Conservation (phyloP, 2,329 filamentous ascomycete species). For the Arachnomyces sp. region DNA sequence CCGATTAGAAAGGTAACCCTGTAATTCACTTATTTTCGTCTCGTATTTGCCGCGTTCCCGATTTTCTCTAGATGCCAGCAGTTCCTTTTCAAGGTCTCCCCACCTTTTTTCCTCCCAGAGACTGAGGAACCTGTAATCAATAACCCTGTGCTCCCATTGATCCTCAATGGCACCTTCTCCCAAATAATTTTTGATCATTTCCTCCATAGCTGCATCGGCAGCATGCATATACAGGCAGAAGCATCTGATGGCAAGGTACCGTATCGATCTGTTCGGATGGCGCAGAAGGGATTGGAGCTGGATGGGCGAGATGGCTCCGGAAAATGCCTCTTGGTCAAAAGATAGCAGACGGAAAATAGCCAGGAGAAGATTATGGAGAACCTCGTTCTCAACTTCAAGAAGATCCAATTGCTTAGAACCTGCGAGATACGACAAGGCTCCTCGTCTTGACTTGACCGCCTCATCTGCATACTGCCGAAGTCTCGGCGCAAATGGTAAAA, state of each 20-base stretch:
- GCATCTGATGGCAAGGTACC: slow-evolving; percentile 74
- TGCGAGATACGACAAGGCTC: slow-evolving; percentile 26
- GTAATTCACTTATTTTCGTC: slow-evolving; percentile 21
- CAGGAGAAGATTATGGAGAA: slow-evolving; percentile 49
- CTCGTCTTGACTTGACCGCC: slow-evolving; percentile 27
- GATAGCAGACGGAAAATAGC: slow-evolving; percentile 72
- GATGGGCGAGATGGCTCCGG: slow-evolving; percentile 55
- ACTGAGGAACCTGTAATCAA: slow-evolving; percentile 71
- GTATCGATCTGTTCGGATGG: slow-evolving; percentile 51
- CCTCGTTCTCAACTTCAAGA: slow-evolving; percentile 28
- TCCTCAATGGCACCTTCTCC: slow-evolving; percentile 57
- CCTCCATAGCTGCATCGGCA: slow-evolving; percentile 69
- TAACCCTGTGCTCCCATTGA: slow-evolving; percentile 63
- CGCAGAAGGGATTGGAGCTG: slow-evolving; percentile 63
- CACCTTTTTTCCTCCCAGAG: slow-evolving; percentile 57
- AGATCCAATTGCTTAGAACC: slow-evolving; percentile 23
- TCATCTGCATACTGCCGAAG: slow-evolving; percentile 65
- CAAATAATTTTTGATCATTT: slow-evolving; percentile 61
- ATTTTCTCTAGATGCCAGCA: slow-evolving; percentile 17
- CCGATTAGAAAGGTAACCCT: slow-evolving; percentile 45
- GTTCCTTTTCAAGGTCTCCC: slow-evolving; percentile 39
- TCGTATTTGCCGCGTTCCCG: slow-evolving; percentile 17
- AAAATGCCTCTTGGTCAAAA: slow-evolving; percentile 64
- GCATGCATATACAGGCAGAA: slow-evolving; percentile 72
- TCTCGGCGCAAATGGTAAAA: slow-evolving; percentile 75